These are phyloP conservation scores for Pleomassaria siparia DNA, from an alignment of 2,329 filamentous ascomycete species.

Conservation along the genomic window DNA sequence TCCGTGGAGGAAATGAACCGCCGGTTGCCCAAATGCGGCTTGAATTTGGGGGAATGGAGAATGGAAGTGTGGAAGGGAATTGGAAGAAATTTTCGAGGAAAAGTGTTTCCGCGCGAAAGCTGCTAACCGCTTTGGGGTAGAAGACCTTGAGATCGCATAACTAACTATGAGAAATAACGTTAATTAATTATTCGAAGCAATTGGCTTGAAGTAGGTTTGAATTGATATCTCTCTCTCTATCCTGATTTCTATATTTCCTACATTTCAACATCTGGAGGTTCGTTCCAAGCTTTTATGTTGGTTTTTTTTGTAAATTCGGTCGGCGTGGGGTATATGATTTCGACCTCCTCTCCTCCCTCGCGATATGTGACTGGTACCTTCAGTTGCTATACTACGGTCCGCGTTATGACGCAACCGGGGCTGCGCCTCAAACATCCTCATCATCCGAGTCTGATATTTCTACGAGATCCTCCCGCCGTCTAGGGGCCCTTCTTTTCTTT, in stretches of 20 bases:
- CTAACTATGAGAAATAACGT: too few species aligned
- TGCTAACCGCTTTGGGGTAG: neutral
- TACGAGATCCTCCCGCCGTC: conserved; percentile 20
- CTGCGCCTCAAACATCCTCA: conserved; percentile 13
- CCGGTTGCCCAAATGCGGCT: conserved; percentile 13
- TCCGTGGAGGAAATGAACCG: conserved; percentile 10
- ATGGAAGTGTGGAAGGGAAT: conserved; percentile 3
- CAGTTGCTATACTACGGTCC: too few species aligned
- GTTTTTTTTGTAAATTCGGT: too few species aligned
- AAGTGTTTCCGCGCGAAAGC: conserved; percentile 16
- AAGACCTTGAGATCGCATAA: neutral
- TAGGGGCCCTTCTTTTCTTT: neutral
- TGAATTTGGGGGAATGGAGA: conserved; percentile 9
- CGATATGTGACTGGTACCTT: neutral
- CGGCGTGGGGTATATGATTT: too few species aligned
- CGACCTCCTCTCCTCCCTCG: neutral
- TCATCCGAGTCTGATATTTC: conserved; percentile 34
- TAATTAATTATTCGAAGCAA: too few species aligned
- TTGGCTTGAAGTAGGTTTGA: too few species aligned
- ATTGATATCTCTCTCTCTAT: too few species aligned
- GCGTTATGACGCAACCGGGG: neutral
- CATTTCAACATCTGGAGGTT: too few species aligned
- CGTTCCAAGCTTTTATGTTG: too few species aligned
- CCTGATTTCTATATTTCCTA: too few species aligned
- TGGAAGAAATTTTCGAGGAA: conserved; percentile 12